Base-by-base conservation (phyloP, 2,329 filamentous ascomycete genomes). In the Cytospora piceae region DNA sequence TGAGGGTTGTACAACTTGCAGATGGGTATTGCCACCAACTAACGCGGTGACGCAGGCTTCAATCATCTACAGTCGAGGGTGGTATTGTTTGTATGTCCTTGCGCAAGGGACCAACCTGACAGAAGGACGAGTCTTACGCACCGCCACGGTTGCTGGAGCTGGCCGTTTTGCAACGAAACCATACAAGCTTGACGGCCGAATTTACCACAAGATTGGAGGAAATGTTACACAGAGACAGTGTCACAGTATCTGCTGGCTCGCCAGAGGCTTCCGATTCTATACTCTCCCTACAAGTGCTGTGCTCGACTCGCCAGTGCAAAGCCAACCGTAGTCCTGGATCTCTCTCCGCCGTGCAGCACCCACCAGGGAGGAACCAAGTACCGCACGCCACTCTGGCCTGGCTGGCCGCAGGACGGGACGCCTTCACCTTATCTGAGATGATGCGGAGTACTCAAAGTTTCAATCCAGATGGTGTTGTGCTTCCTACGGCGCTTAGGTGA, bases 341-440 rank as follows among this genome's bases (percentile, higher is more conserved):
- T 42, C 31, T 52, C 20, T 37, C 22, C 53, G 29, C 57, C 63
- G 58, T 61, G 57, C 37, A 52, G 56, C 62, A 17, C 39, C 52
- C 54, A 54, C 58, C 49, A 42, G 11, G 24, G 46, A 31, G 39
- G 17, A 46, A 46, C 24, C 56, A 54, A 60, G 63, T 59, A 68
- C 39, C 51, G 58, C 24, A 49, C 34, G 42, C 59, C 63, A 64
- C 34, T 39, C 42, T 31, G 58, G 27, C 39, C 56, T 67, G 64
- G 66, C 57, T 56, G 52, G 46, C 53, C 53, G 64, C 63, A 63
- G 67, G 55, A 53, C 27, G 56, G 56, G 57, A 54, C 32, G 57
- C 54, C 51, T 53, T 64, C 64, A 67, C 57, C 64, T 68, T 61
- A 67, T 68, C 67, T 68, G 57, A 67, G 67, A 68, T 68, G 60